Evolutionary conservation across 305 asterid species (phyloP), one percentile per base, ranked within the genome.

Genomic region (Fraxinus nigra): DNA sequence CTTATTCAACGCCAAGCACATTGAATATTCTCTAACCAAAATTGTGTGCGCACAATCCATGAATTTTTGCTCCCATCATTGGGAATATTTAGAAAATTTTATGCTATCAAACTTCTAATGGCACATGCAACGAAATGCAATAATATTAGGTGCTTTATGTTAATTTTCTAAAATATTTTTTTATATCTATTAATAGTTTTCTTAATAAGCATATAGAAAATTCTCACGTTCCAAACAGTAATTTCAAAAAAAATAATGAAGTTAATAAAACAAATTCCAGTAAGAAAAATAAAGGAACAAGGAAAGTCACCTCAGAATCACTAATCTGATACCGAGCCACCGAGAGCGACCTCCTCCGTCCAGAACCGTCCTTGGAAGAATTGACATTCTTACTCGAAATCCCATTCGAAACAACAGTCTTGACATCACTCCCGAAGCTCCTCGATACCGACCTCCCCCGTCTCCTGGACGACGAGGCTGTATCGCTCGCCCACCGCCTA

Each of bases 401-500:
- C 75, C 82, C 82, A 84, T 81, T 83, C 33, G 85, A 80, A 83
- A 48, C 82, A 32, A 6, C 4, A 70, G 43, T 32, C 24, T 30
- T 14, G 40, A 20, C 24, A 13, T 16, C 63, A 78, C 79, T 83
- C n/a, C 65, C 89, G 10, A 91, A 90, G 65, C 85, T 87, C 61
- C 93, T 91, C 16, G 98, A 94, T 35, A 90, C 95, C 1, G 98
- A 96, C 82, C 98, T 88, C 20, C 93, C 98, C 85, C 92, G 91
- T 72, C 95, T 91, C 84, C 82, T 87, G 0, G 98, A 94, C 82
- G 98, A 70, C 26, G 75, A 94, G 75, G 90, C 97, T 78, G 98
- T 93, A 83, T 93, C 98, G 16, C 91, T 88, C 40, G 97, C 98
- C 97, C 95, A 95, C 34, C 96, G 94, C 28, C 96, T 95, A 82